phyloP scores from a whole-genome alignment of 2,329 filamentous ascomycete species.

The Monilinia aucupariae region DNA sequence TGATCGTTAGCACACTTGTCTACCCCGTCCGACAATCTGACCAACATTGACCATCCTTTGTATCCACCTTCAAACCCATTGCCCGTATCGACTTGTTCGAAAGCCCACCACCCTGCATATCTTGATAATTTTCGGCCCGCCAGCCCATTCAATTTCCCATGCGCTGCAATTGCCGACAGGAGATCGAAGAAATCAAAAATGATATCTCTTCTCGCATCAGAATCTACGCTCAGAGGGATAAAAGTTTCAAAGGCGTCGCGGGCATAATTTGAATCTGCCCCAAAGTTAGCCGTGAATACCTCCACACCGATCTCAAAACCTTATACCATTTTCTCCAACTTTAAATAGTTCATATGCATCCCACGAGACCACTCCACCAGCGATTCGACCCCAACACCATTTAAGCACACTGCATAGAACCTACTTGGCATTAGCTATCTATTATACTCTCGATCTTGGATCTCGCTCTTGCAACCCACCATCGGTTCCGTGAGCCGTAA shows the following conservation, averaged over 20 bases:
- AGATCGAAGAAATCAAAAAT: conserved; percentile 97
- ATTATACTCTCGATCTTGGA: not conserved
- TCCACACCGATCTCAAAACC: not conserved
- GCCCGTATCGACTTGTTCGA: conserved; percentile 80
- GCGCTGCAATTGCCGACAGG: conserved; percentile 81
- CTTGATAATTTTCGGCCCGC: conserved; percentile 89
- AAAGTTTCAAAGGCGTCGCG: conserved; percentile 94
- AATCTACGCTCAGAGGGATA: conserved; percentile 88
- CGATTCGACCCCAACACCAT: conserved; percentile 95
- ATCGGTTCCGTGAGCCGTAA: conserved; percentile 89
- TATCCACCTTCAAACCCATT: conserved; percentile 95
- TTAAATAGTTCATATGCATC: conserved; percentile 95
- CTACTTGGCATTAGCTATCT: conserved; percentile 43
- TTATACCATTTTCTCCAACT: conserved; percentile 80
- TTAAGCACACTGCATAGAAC: conserved; percentile 91
- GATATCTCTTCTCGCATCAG: conserved; percentile 76
- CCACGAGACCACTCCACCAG: conserved; percentile 91
- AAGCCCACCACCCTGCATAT: conserved; percentile 98
- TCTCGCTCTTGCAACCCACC: conserved; percentile 49
- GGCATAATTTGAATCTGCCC: conserved; percentile 79
- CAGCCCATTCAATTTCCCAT: conserved; percentile 88
- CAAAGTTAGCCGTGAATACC: conserved; percentile 8
- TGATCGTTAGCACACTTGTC: conserved; percentile 17
- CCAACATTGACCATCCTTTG: conserved; percentile 75
- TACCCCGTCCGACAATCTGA: conserved; percentile 13